Evolutionary conservation across 495 filamentous ascomycete species (phyloP), one percentile per base, ranked within the genome.

Genomic region (Xylaria intraflava): DNA sequence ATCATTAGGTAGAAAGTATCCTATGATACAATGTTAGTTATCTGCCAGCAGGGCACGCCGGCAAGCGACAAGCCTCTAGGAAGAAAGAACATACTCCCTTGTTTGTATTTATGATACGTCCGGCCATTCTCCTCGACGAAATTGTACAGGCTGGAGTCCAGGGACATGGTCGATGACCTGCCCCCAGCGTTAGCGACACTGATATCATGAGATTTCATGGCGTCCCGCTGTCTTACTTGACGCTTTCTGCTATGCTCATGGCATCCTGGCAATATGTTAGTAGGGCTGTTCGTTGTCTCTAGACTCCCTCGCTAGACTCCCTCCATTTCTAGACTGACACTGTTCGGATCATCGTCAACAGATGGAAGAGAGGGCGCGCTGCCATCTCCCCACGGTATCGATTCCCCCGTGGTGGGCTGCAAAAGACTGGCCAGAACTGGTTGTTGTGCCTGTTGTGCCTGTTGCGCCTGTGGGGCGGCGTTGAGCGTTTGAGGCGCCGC

Each of bases 1-100:
- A 43, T 72, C 71, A 52, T 72, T 73, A 16, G 71, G 69, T 31
- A 73, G 43, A 6, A 62, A 61, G 51, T 72, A 72, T 63, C 65
- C 69, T 72, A 49, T 1, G 31, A 14, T 12, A 8, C 3, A 24
- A 14, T n/a, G 51, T 44, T 40, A 44, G 42, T 30, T 1, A 46
- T 14, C 11, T 19, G 6, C 11, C 6, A 16, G 30, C 30, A 4
- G 10, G 11, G 7, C 38, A 22, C 12, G 14, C 29, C 17, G 11
- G 12, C 26, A 14, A 9, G 22, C 4, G 27, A 29, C 27, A 29
- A 9, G 27, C 9, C 27, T 29, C 10, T 39, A 24, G 20, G 16
- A 6, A 17, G 36, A 35, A 43, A n/a, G n/a, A 8, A 7, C 57
- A 31, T 58, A 67, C 60, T 60, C 46, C 62, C 60, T 59, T 67